phyloP scores from a whole-genome alignment of 257 asterid species.

The Vinca minor region DNA sequence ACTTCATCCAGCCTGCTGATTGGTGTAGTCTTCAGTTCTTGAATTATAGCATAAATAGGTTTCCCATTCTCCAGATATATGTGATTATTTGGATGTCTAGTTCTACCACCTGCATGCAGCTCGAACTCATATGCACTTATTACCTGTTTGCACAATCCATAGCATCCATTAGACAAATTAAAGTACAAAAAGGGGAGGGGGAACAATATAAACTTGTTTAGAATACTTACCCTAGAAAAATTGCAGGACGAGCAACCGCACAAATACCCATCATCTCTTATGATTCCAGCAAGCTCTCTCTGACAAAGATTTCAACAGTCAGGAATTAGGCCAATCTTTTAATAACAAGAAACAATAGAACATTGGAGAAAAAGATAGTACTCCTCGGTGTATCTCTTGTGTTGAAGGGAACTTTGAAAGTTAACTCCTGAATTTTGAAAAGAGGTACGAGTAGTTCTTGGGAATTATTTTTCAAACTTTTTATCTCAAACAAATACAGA shows the following conservation, averaged over 20 bases:
- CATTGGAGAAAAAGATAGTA: not conserved
- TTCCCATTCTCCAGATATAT: conserved; percentile 96
- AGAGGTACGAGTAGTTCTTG: too few relatives aligned
- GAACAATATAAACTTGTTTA: conserved; percentile 10
- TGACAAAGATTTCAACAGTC: conserved; percentile 25
- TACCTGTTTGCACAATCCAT: conserved; percentile 39
- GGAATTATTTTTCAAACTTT: not conserved
- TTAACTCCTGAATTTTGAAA: too few relatives aligned
- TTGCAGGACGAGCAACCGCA: conserved; percentile 83
- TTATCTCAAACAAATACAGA: not conserved
- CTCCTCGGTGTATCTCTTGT: not conserved
- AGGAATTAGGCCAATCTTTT: not conserved
- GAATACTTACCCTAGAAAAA: conserved; percentile 65
- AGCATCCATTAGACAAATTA: conserved; percentile 11
- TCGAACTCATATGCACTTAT: conserved; percentile 92
- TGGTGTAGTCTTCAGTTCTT: conserved; percentile 69
- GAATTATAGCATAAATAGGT: conserved; percentile 69
- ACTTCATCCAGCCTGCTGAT: conserved; percentile 56
- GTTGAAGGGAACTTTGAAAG: not conserved
- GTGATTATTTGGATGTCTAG: conserved; percentile 89
- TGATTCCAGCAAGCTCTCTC: conserved; percentile 74
- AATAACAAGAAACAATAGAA: not conserved
- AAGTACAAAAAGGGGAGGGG: not conserved
- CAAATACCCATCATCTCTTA: conserved; percentile 67
- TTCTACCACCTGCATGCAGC: conserved; percentile 82